Percentiles rank a stretch among this genome's conserved stretches.
These are phyloP conservation scores for Moniliella sp. DNA, from an alignment of 1,284 basidiomycete genomes.

Conservation along the genomic window DNA sequence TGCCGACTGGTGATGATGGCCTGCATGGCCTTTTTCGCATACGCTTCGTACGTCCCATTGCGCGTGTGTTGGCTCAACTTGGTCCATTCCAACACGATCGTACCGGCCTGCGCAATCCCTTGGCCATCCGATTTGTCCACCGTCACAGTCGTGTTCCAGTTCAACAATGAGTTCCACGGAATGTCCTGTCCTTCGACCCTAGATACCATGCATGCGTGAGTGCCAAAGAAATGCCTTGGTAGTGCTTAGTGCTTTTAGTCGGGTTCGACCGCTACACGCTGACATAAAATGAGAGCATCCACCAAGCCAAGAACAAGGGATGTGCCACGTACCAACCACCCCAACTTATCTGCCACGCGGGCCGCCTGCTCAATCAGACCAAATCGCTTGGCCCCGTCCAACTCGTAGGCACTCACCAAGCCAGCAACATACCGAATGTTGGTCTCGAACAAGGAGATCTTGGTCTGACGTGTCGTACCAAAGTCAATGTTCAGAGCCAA, in stretches of 20 bases:
- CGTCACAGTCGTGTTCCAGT: conserved; percentile 9
- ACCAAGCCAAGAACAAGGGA: too few species aligned
- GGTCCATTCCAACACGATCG: conserved; percentile 18
- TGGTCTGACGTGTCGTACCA: conserved; percentile 5
- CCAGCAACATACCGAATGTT: conserved; percentile 26
- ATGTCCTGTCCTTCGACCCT: too few species aligned
- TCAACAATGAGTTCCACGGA: conserved; percentile 13
- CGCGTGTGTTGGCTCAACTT: conserved; percentile 13
- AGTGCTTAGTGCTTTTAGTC: too few species aligned
- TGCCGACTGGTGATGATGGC: conserved; percentile 9
- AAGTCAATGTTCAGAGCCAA: conserved; percentile 12
- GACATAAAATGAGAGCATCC: too few species aligned
- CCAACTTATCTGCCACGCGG: too few species aligned
- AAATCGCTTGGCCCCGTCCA: conserved; percentile 12
- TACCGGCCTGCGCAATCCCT: conserved; percentile 12
- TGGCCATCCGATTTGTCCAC: conserved; percentile 5
- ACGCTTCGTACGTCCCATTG: conserved; percentile 10
- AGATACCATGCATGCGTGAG: too few species aligned
- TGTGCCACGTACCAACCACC: too few species aligned
- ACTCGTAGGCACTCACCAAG: conserved; percentile 18
- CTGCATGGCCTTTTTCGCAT: conserved; percentile 12
- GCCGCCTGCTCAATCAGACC: conserved; percentile 17
- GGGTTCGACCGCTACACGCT: too few species aligned
- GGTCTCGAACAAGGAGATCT: conserved; percentile 21
- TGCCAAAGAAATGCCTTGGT: conserved; percentile 14